These are phyloP conservation scores for Turnera subulata DNA, from an alignment of 345 rosid species.

Conservation along the genomic window DNA sequence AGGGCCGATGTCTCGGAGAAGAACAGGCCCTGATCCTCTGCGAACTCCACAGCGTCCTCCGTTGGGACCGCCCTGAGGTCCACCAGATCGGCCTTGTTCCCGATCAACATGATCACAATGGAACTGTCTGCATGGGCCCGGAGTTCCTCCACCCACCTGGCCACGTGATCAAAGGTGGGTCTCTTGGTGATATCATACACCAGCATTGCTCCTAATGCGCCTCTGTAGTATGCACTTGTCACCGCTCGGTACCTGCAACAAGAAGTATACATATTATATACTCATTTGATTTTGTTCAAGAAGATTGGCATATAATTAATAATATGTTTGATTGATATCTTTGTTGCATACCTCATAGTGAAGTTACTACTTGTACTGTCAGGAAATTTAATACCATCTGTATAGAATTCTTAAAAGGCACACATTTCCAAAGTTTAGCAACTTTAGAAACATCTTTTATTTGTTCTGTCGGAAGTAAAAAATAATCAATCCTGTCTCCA, in stretches of 20 bases:
- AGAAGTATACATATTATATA: too few relatives aligned
- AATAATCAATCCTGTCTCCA: not conserved
- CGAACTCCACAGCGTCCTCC: constrained; percentile 75
- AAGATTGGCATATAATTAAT: too few relatives aligned
- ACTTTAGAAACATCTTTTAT: not conserved
- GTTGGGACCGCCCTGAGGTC: constrained; percentile 62
- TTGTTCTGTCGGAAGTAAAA: not conserved
- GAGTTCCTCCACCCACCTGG: constrained; percentile 22
- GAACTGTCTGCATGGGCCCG: constrained; percentile 73
- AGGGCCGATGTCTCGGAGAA: constrained; percentile 83
- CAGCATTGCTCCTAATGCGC: constrained; percentile 70
- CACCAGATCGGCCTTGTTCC: constrained; percentile 69
- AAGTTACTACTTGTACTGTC: too few relatives aligned
- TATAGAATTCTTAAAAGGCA: not conserved
- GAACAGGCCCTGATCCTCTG: constrained; percentile 65
- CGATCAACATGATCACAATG: constrained; percentile 66
- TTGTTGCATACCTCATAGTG: too few relatives aligned
- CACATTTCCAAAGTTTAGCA: not conserved
- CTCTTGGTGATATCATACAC: constrained; percentile 72
- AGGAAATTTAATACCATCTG: too few relatives aligned
- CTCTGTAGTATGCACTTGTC: constrained; percentile 75
- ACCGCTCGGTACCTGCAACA: constrained; percentile 67
- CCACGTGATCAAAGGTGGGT: constrained; percentile 43
- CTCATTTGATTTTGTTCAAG: too few relatives aligned
- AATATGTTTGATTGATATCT: too few relatives aligned